These are phyloP conservation scores for Ustilago loliicola DNA, from an alignment of 1,284 basidiomycete species.

Conservation along the genomic window DNA sequence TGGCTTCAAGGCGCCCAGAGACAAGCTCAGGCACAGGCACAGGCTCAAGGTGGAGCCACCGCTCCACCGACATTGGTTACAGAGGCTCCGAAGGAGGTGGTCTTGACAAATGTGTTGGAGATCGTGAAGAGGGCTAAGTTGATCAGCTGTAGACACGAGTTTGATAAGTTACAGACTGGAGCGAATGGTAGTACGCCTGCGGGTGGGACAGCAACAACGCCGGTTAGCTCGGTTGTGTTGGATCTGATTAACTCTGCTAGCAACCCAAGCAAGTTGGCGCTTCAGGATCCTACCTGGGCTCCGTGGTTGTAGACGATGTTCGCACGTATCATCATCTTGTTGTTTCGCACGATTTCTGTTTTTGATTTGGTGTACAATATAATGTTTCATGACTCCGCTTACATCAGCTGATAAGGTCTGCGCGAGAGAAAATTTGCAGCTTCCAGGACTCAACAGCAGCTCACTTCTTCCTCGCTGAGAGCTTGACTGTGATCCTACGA, in stretches of 20 bases:
- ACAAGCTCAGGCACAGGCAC: slow-evolving; percentile 42
- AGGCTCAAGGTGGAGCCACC: slow-evolving; percentile 2
- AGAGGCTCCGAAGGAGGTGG: slow-evolving; percentile 76
- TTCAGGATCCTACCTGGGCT: slow-evolving; percentile 71
- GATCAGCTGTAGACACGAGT: slow-evolving; percentile 85
- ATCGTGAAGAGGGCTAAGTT: slow-evolving; percentile 87
- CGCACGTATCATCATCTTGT: not conserved
- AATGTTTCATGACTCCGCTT: not conserved
- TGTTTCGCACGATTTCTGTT: not conserved
- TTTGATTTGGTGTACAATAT: not conserved
- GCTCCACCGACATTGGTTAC: slow-evolving; percentile 18
- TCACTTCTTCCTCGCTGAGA: slow-evolving; percentile 15
- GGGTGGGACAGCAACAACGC: slow-evolving; percentile 15
- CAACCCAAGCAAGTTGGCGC: slow-evolving; percentile 73
- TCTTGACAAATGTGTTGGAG: slow-evolving; percentile 81
- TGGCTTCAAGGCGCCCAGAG: slow-evolving; percentile 74
- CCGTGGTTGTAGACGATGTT: slow-evolving; percentile 36
- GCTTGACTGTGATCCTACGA: slow-evolving; percentile 29
- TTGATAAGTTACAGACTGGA: slow-evolving; percentile 74
- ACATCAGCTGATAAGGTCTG: not conserved
- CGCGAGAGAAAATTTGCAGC: not conserved
- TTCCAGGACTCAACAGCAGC: not conserved
- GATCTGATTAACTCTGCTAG: slow-evolving; percentile 81
- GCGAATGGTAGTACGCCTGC: not conserved
- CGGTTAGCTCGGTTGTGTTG: slow-evolving; percentile 80